A percentile compares a stretch with the other conserved stretches of the same genome.
phyloP scores from a whole-genome alignment of 805 yeast genomes.

The Candida berthetii region DNA sequence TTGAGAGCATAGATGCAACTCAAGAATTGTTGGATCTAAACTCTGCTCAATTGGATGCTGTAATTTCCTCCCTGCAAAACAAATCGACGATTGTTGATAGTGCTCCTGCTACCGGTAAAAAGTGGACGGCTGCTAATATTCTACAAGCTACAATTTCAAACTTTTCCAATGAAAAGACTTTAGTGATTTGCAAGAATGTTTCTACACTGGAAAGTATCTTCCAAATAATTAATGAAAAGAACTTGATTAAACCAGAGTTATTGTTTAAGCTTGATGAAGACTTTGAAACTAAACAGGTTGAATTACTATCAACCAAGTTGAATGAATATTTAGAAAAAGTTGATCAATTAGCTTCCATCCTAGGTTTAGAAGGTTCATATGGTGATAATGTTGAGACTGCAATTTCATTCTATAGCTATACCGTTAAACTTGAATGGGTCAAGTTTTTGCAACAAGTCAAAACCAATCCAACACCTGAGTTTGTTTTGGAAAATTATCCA shows the following conservation, averaged over 20 bases:
- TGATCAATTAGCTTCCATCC: slow-evolving; percentile 21
- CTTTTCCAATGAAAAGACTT: slow-evolving; percentile 9
- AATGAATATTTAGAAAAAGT: slow-evolving; percentile 16
- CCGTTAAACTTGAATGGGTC: slow-evolving; percentile 14
- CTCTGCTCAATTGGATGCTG: slow-evolving; percentile 16
- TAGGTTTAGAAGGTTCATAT: slow-evolving; percentile 27
- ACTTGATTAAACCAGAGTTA: background rate
- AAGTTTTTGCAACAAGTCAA: slow-evolving; percentile 1
- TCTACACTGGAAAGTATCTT: background rate
- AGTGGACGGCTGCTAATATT: slow-evolving; percentile 20
- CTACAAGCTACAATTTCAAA: slow-evolving; percentile 15
- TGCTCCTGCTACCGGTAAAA: slow-evolving; percentile 51
- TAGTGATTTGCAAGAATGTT: slow-evolving; percentile 8
- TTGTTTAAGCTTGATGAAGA: background rate
- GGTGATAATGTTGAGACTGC: slow-evolving; percentile 33
- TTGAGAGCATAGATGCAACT: background rate
- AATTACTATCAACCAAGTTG: slow-evolving; percentile 8
- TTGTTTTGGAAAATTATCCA: slow-evolving; percentile 7
- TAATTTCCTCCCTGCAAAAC: slow-evolving; percentile 21
- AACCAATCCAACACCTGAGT: background rate
- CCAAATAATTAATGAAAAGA: background rate
- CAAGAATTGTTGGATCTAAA: background rate
- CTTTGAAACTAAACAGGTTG: background rate
- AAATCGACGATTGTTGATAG: slow-evolving; percentile 43
- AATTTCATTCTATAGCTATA: slow-evolving; percentile 20